These are phyloP conservation scores for Albatrellus sp. DNA, from an alignment of 1,284 basidiomycete genomes.

Conservation along the genomic window DNA sequence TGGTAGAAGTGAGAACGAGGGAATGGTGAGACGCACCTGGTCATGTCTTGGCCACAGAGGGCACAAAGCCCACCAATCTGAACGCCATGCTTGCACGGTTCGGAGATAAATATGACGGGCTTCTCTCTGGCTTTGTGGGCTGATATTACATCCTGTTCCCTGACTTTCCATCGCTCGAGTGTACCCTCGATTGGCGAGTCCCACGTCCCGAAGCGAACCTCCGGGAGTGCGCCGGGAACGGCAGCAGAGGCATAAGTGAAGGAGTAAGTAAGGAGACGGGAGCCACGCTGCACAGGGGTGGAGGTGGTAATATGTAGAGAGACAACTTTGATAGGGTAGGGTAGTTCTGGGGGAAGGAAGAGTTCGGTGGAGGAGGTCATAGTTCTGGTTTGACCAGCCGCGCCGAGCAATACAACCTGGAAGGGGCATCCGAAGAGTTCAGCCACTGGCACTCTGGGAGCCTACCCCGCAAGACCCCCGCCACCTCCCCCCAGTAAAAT, in stretches of 20 bases:
- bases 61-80: slow-evolving; percentile 90
- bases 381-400: not conserved
- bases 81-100: slow-evolving; percentile 89
- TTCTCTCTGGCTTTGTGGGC: slow-evolving; percentile 39
- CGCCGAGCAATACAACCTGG: too few relatives aligned
- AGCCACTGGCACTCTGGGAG: too few relatives aligned
- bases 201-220: slow-evolving; percentile 78
- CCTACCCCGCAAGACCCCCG: too few relatives aligned
- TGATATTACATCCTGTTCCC: slow-evolving; percentile 46
- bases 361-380: slow-evolving; percentile 30
- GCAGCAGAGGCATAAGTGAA: slow-evolving; percentile 37
- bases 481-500: too few relatives aligned
- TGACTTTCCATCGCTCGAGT: slow-evolving; percentile 53
- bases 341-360: slow-evolving; percentile 56
- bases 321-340: slow-evolving; percentile 71
- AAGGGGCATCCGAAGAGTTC: too few relatives aligned
- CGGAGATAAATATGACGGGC: slow-evolving; percentile 55
- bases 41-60: slow-evolving; percentile 89
- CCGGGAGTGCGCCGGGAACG: slow-evolving; percentile 30
- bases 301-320: slow-evolving; percentile 42
- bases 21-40: slow-evolving; percentile 45
- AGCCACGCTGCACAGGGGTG: slow-evolving; percentile 47
- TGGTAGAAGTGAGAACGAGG: slow-evolving; percentile 6
- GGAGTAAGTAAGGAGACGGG: slow-evolving; percentile 69
- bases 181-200: slow-evolving; percentile 74